phyloP scores from a whole-genome alignment of 495 filamentous ascomycete species.

The Hypomontagnella monticulosa region DNA sequence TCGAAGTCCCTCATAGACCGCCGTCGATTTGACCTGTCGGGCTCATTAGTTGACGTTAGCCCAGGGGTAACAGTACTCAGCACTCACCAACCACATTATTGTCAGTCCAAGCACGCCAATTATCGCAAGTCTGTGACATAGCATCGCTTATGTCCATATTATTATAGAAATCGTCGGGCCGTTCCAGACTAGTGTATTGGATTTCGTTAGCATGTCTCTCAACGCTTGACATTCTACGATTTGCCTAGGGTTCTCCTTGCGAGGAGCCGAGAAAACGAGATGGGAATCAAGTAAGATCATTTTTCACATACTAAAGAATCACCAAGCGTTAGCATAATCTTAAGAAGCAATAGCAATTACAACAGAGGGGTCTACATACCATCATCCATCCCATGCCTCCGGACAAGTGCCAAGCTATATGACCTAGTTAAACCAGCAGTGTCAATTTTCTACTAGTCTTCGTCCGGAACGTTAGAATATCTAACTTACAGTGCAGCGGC shows the following conservation, averaged over 20 bases:
- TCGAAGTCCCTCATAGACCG: slow-evolving; percentile 45
- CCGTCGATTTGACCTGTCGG: slow-evolving; percentile 62
- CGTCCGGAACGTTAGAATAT: background rate
- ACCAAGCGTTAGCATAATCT: too few species aligned
- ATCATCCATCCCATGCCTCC: slow-evolving; percentile 61
- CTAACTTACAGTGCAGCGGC: slow-evolving; percentile 60
- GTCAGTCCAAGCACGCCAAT: slow-evolving; percentile 60
- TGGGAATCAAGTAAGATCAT: too few species aligned
- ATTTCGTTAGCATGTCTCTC: too few species aligned
- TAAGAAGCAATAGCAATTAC: too few species aligned
- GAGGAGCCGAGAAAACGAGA: too few species aligned
- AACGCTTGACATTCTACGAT: too few species aligned
- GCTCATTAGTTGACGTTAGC: background rate
- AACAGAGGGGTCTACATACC: too few species aligned
- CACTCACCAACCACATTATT: slow-evolving; percentile 47
- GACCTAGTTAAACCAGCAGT: slow-evolving; percentile 40
- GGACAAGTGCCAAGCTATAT: slow-evolving; percentile 65
- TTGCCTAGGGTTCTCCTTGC: too few species aligned
- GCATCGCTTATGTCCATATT: slow-evolving; percentile 35
- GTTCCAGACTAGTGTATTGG: slow-evolving; percentile 46
- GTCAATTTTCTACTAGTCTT: background rate
- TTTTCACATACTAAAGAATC: too few species aligned
- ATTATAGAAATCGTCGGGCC: slow-evolving; percentile 42
- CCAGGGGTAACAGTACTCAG: background rate
- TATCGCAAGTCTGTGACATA: slow-evolving; percentile 55